Percentiles rank a stretch among this genome's conserved stretches.
phyloP scores from a whole-genome alignment of 768 basidiomycete genomes.

The Termitomyces sp. region DNA sequence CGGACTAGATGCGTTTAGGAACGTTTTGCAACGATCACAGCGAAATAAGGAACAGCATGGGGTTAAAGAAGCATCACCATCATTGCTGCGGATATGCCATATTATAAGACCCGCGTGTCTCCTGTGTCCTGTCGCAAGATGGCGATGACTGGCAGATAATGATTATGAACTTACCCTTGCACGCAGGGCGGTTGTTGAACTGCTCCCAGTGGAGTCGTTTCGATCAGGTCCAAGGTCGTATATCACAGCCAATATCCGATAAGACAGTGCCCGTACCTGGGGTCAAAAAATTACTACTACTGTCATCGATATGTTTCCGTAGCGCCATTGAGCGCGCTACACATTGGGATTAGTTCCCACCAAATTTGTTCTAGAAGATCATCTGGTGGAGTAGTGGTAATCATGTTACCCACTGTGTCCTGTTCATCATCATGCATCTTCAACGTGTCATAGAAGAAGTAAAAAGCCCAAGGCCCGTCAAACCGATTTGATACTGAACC shows the following conservation, averaged over 20 bases:
- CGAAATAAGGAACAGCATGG: neutral
- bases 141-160: neutral
- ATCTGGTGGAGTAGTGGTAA: neutral
- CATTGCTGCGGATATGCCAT: neutral
- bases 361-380: neutral
- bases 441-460: neutral
- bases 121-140: neutral
- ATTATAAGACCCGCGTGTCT: neutral
- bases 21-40: slow-evolving; percentile 9
- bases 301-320: neutral
- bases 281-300: neutral
- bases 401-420: neutral
- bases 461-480: neutral
- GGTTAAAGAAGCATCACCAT: neutral
- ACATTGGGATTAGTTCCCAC: neutral
- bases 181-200: neutral
- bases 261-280: neutral
- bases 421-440: neutral
- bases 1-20: slow-evolving; percentile 8
- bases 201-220: neutral
- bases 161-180: too few relatives aligned
- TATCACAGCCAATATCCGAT: neutral
- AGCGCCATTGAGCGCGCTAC: neutral
- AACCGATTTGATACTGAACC: neutral
- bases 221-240: neutral